Evolutionary conservation across 1,139 yeast genomes (phyloP), one percentile per base, ranked within the genome.

Genomic region (Debaryomyces fabryi): DNA sequence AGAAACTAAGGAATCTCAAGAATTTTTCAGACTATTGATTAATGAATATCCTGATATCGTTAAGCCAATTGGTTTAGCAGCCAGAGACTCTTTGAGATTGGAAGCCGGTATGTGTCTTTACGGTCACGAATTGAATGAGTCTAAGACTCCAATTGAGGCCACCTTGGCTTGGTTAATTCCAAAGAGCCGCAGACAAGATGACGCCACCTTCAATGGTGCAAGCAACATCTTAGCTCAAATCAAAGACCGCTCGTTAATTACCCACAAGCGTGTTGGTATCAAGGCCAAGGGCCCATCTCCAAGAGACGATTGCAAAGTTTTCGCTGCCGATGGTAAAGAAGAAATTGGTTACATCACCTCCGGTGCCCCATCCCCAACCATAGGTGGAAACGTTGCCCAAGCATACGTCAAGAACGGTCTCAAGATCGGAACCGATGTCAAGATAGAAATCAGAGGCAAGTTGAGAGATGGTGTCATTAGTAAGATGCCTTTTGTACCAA

Each of bases 51-150:
- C 81, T 23, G 80, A 77, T 6, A 63, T 72, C n/a, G 88, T 88
- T 44, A 83, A 81, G 64, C 96, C 97, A 40, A 88, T 91, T 59
- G 99, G 99, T 7, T 82, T 93, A 49, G 99, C 98, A 25, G 98
- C 99, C 2, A 84, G 99, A 68, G 99, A 93, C 65, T 89, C 97
- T 7, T 77, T 93, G 57, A 82, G 99, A 63, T 74, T 93, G 50
- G 99, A 93, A 72, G 99, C 99, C 2, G 99, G 99, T 38, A 89
- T 93, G 97, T 93, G 99, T 69, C 79, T 93, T 49, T 93, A 93
- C 60, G 99, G 99, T 4, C 88, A 91, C 65, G 99, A 93, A 68
- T 77, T 93, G 59, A 80, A 78, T 52, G 96, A 90, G 59, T 70
- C 73, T n/a, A 83, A 81, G 39, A 86, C 96, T 1, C 99, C 99